These are phyloP conservation scores for Austroboletus novae-zelandiae DNA, from an alignment of 1,284 basidiomycete genomes.

Conservation along the genomic window DNA sequence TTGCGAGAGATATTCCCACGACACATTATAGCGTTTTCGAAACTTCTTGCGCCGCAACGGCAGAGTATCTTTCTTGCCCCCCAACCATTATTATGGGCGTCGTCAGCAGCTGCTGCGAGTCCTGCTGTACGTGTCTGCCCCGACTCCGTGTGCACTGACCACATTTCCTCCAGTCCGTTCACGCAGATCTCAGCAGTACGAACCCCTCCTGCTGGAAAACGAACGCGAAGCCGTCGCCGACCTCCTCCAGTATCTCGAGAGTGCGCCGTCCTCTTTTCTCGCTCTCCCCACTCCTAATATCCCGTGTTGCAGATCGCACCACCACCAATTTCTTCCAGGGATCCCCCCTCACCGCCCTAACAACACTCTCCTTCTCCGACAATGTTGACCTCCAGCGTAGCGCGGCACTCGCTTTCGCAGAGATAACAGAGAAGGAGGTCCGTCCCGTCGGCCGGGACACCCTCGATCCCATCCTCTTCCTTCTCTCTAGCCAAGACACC, in stretches of 20 bases:
- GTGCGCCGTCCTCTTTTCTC: slow-evolving; percentile 43
- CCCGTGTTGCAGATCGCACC: slow-evolving; percentile 69
- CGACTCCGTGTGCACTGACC: slow-evolving; percentile 11
- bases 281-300: slow-evolving; percentile 10
- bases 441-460: slow-evolving; percentile 96
- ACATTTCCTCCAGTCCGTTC: slow-evolving; percentile 54
- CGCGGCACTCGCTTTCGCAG: slow-evolving; percentile 97
- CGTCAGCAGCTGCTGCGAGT: slow-evolving; percentile 74
- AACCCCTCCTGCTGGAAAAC: slow-evolving; percentile 94
- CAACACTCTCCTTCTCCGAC: slow-evolving; percentile 97
- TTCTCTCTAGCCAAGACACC: slow-evolving; percentile 96
- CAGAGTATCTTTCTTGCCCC: slow-evolving; percentile 3
- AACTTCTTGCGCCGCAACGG: slow-evolving; percentile 4
- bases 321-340: slow-evolving; percentile 97
- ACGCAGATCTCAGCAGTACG: slow-evolving; percentile 82
- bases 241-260: slow-evolving; percentile 95
- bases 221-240: slow-evolving; percentile 99
- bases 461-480: slow-evolving; percentile 96
- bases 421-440: slow-evolving; percentile 99
- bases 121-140: slow-evolving; percentile 57
- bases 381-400: slow-evolving; percentile 99
- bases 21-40: slow-evolving; percentile 9
- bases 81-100: slow-evolving; percentile 42
- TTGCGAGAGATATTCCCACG: slow-evolving; percentile 22
- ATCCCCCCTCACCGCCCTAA: slow-evolving; percentile 89